Percentiles rank a stretch among this genome's conserved stretches.
These are phyloP conservation scores for Skeletonema menzelii DNA, from an alignment of 108 stramenopile species.

Conservation along the genomic window DNA sequence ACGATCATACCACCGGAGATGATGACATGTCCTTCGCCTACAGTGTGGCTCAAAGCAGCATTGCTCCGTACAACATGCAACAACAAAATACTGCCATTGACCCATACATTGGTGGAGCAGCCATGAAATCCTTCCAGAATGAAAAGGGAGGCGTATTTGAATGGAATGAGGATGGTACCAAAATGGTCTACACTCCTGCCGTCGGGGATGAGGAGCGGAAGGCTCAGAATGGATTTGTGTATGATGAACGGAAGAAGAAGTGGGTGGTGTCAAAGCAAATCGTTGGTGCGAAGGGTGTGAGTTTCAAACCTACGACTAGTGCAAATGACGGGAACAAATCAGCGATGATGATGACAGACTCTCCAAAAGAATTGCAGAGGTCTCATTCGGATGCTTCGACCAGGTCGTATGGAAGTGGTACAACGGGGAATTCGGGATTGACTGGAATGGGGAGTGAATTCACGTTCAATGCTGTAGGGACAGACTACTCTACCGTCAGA, in stretches of 20 bases:
- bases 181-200: conserved; percentile 43
- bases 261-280: conserved; percentile 28
- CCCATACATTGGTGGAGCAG: conserved; percentile 39
- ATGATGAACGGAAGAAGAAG: conserved; percentile 40
- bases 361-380: conserved; percentile 4
- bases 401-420: neutral
- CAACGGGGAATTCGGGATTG: conserved; percentile 14
- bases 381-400: conserved; percentile 26
- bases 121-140: conserved; percentile 26
- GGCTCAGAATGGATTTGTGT: conserved; percentile 34
- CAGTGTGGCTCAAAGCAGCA: conserved; percentile 30
- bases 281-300: conserved; percentile 27
- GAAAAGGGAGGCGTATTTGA: conserved; percentile 40
- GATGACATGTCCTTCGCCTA: conserved; percentile 45
- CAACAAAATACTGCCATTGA: conserved; percentile 1
- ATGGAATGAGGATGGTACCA: conserved; percentile 47
- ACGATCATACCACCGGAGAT: neutral
- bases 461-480: conserved; percentile 32
- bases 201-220: neutral
- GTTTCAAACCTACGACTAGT: conserved; percentile 18
- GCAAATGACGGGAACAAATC: neutral
- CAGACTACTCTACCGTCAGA: neutral
- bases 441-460: conserved; percentile 21
- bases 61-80: neutral
- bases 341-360: neutral